These are phyloP conservation scores for Phaeomoniella chlamydospora DNA, from an alignment of 2,329 filamentous ascomycete genomes.

Conservation along the genomic window DNA sequence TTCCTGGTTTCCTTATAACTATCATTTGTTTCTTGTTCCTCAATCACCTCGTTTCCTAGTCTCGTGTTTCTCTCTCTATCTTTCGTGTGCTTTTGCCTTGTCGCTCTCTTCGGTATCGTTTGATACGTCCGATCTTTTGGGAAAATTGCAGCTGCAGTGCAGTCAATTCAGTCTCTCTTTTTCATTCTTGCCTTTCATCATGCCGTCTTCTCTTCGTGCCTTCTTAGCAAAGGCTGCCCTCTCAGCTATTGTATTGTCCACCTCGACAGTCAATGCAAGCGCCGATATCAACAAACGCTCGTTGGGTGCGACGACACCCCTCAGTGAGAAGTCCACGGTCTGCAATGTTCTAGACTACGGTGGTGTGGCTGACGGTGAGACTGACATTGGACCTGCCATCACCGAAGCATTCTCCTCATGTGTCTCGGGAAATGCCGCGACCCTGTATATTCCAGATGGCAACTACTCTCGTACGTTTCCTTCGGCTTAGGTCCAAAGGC, in stretches of 20 bases:
- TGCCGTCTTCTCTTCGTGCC: background rate
- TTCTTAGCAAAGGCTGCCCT: conserved; percentile 1
- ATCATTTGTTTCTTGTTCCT: no score
- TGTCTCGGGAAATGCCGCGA: conserved; percentile 5
- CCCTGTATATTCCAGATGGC: conserved; percentile 9
- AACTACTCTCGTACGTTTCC: conserved; percentile 1
- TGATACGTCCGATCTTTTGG: conserved; percentile 2
- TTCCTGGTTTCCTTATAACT: no score
- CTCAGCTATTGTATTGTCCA: background rate
- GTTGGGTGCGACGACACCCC: conserved; percentile 1
- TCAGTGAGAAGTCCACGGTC: conserved; percentile 13
- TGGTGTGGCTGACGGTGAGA: conserved; percentile 15
- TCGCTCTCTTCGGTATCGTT: conserved; percentile 1
- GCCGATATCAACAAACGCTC: conserved; percentile 1
- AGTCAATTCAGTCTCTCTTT: background rate
- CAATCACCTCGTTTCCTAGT: no score
- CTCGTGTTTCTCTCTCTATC: no score
- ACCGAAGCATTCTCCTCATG: conserved; percentile 14
- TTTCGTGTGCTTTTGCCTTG: background rate
- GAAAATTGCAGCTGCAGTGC: no score
- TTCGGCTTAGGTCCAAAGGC: background rate
- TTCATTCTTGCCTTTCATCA: background rate
- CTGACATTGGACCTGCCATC: conserved; percentile 16
- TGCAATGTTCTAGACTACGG: conserved; percentile 20
- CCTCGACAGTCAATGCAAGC: background rate